Percentiles rank a stretch among this genome's conserved stretches.
These are phyloP conservation scores for Hypoxylon fragiforme DNA, from an alignment of 495 filamentous ascomycete species.

Conservation along the genomic window DNA sequence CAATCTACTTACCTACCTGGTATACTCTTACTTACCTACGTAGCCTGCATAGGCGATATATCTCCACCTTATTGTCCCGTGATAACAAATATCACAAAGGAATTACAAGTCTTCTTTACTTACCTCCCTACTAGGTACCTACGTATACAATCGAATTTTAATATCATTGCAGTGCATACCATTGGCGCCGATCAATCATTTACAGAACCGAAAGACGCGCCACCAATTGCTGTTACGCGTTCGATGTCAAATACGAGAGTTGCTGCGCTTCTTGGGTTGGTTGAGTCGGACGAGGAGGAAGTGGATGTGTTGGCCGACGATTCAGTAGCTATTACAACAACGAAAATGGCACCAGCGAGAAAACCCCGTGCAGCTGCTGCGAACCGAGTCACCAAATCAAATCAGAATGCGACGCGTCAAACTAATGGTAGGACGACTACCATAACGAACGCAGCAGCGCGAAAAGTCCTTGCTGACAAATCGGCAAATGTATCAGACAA, in stretches of 20 bases:
- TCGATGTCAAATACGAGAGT: conserved; percentile 43
- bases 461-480: conserved; percentile 57
- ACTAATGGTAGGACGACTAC: conserved; percentile 33
- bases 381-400: conserved; percentile 44
- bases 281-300: conserved; percentile 70
- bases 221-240: conserved; percentile 3
- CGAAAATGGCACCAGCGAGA: conserved; percentile 50
- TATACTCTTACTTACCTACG: too few species aligned
- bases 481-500: conserved; percentile 50
- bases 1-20: not conserved
- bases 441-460: conserved; percentile 39
- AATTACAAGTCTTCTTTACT: conserved; percentile 3
- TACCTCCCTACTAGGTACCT: conserved; percentile 4
- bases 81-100: not conserved
- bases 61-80: conserved; percentile 12
- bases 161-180: conserved; percentile 1
- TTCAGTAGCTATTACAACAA: conserved; percentile 40
- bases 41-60: conserved; percentile 12
- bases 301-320: conserved; percentile 47
- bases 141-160: not conserved
- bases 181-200: conserved; percentile 5
- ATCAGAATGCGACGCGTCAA: conserved; percentile 37
- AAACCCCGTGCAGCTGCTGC: conserved; percentile 44
- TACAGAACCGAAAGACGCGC: conserved; percentile 2
- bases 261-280: conserved; percentile 61